Percentiles rank a stretch among this genome's conserved stretches.
Conservation (phyloP, 345 rosid species). For the Boechera retrofracta region DNA sequence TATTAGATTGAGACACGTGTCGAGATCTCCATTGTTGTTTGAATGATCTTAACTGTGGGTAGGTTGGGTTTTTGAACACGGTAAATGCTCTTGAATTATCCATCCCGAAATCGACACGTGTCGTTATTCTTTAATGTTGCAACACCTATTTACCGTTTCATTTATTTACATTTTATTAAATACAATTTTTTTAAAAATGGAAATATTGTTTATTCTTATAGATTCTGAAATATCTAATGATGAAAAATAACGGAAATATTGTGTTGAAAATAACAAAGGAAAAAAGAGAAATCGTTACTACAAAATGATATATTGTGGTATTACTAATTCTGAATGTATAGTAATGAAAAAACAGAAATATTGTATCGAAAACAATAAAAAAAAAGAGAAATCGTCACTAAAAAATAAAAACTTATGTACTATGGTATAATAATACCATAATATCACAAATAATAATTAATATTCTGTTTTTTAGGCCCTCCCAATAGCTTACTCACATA, state of each 20-base stretch:
- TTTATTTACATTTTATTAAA: background rate
- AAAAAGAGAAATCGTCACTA: no score
- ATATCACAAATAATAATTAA: no score
- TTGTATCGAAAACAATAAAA: no score
- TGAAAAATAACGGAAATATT: background rate
- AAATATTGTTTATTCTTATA: background rate
- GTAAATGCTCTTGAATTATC: background rate
- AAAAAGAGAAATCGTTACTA: no score
- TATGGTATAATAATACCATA: no score
- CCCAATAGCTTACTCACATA: no score
- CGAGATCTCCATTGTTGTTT: slow-evolving; percentile 27
- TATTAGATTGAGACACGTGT: slow-evolving; percentile 47
- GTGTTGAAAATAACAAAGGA: background rate
- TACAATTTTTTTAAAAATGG: background rate
- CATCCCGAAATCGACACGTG: background rate
- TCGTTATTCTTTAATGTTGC: background rate
- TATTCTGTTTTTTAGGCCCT: no score
- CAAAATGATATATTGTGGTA: no score
- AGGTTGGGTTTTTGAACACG: slow-evolving; percentile 27
- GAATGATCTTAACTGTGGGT: slow-evolving; percentile 46
- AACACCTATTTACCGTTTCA: background rate
- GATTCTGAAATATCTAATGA: background rate
- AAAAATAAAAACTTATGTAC: no score
- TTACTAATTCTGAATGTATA: no score
- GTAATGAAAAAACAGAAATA: no score